Percentiles rank a stretch among this genome's conserved stretches.
These are phyloP conservation scores for Naganishia sp. DNA, from an alignment of 1,284 basidiomycete species.

Conservation along the genomic window DNA sequence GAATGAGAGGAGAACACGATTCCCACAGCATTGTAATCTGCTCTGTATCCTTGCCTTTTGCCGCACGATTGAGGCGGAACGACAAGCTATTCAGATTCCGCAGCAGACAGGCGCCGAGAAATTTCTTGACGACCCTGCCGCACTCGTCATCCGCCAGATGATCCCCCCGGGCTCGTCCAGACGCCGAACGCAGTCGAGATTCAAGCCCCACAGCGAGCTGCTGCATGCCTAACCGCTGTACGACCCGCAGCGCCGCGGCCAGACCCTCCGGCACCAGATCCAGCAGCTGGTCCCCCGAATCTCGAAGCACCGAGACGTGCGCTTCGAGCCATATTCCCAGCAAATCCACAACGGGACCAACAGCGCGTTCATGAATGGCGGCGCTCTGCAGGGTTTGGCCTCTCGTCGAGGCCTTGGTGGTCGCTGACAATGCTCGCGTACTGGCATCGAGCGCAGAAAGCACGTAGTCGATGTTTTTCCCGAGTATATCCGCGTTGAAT, in stretches of 20 bases:
- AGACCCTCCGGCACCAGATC: background rate
- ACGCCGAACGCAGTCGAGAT: background rate
- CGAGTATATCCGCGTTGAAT: background rate
- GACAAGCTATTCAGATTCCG: background rate
- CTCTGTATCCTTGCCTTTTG: background rate
- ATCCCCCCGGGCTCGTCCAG: no score
- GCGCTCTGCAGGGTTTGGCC: background rate
- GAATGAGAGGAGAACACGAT: background rate
- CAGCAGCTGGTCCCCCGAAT: background rate
- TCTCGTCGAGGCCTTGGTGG: background rate
- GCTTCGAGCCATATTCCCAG: background rate
- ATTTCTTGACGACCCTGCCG: background rate
- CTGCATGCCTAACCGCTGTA: slow-evolving; percentile 1
- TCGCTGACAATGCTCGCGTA: background rate
- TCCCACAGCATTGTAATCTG: slow-evolving; percentile 3
- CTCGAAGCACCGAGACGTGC: background rate
- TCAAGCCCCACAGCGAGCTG: background rate
- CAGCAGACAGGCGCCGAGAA: slow-evolving; percentile 10
- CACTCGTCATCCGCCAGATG: background rate
- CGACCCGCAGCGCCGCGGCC: slow-evolving; percentile 8
- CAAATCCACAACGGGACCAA: slow-evolving; percentile 3
- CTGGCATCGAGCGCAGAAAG: slow-evolving; percentile 7
- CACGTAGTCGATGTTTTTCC: background rate
- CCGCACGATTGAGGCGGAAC: slow-evolving; percentile 3
- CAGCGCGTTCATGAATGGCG: background rate